These are phyloP conservation scores for Exophiala bonariae DNA, from an alignment of 2,329 filamentous ascomycete species.

Conservation along the genomic window DNA sequence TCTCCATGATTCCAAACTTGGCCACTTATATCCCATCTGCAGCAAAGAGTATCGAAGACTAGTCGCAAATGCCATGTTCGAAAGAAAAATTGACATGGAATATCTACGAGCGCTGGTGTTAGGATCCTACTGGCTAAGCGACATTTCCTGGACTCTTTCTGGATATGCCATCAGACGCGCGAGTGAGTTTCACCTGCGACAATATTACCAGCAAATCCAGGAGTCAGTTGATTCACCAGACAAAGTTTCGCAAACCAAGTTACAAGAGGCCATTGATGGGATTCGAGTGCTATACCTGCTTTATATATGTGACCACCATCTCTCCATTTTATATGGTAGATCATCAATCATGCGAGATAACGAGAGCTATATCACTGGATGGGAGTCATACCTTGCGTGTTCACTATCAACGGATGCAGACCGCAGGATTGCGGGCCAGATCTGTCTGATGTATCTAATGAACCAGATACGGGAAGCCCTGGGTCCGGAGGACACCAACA, in stretches of 20 bases:
- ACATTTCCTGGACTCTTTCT: conserved; percentile 49
- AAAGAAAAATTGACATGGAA: conserved; percentile 51
- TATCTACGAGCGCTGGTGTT: conserved; percentile 55
- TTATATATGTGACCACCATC: conserved; percentile 47
- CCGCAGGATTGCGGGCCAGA: conserved; percentile 40
- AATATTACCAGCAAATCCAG: conserved; percentile 40
- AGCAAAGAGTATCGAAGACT: conserved; percentile 53
- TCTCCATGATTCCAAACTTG: conserved; percentile 44
- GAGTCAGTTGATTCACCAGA: conserved; percentile 25
- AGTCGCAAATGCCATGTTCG: conserved; percentile 55
- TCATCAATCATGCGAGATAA: conserved; percentile 44
- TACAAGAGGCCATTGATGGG: conserved; percentile 32
- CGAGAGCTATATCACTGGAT: conserved; percentile 35
- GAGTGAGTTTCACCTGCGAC: conserved; percentile 44
- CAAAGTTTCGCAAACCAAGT: conserved; percentile 24
- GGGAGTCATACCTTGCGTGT: conserved; percentile 35
- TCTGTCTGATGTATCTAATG: conserved; percentile 45
- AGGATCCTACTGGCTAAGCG: conserved; percentile 57
- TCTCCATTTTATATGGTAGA: conserved; percentile 45
- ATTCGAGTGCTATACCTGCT: conserved; percentile 42
- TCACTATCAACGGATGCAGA: conserved; percentile 36
- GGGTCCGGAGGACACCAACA: conserved; percentile 40
- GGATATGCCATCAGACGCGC: conserved; percentile 45
- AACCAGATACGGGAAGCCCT: conserved; percentile 46
- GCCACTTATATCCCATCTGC: conserved; percentile 38